Conservation (phyloP, 768 basidiomycete genomes). For the Naganishia friedmannii region DNA sequence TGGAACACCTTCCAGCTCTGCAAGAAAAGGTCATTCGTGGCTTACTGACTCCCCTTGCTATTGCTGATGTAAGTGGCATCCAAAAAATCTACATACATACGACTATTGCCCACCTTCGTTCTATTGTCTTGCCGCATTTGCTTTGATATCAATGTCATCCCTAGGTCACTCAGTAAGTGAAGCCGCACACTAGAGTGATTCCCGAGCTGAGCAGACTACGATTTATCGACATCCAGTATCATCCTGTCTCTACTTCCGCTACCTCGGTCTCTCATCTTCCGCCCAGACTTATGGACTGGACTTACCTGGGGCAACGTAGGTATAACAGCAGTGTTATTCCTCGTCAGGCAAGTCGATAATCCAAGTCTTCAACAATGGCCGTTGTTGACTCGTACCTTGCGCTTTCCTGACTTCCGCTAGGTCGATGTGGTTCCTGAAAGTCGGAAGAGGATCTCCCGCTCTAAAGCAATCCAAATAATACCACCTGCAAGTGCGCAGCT, state of each 20-base stretch:
- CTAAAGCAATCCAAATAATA: neutral
- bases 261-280: slow-evolving; percentile 39
- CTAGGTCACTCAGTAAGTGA: slow-evolving; percentile 22
- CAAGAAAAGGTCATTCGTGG: slow-evolving; percentile 43
- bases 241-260: slow-evolving; percentile 42
- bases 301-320: slow-evolving; percentile 46
- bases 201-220: neutral
- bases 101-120: neutral
- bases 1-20: neutral
- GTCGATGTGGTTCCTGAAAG: neutral
- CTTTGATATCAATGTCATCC: neutral
- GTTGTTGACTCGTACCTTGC: no score
- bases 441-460: neutral
- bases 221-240: slow-evolving; percentile 30
- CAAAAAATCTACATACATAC: neutral
- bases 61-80: slow-evolving; percentile 26
- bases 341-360: slow-evolving; percentile 29
- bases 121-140: neutral
- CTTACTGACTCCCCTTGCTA: slow-evolving; percentile 46
- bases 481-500: no score
- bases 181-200: neutral
- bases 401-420: neutral
- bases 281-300: slow-evolving; percentile 42
- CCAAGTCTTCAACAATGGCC: neutral
- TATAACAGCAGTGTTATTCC: slow-evolving; percentile 44